Evolutionary conservation across 179 eudicot genomes (phyloP), one percentile per base, ranked within the genome.

Genomic region (Beta macrorhiza): DNA sequence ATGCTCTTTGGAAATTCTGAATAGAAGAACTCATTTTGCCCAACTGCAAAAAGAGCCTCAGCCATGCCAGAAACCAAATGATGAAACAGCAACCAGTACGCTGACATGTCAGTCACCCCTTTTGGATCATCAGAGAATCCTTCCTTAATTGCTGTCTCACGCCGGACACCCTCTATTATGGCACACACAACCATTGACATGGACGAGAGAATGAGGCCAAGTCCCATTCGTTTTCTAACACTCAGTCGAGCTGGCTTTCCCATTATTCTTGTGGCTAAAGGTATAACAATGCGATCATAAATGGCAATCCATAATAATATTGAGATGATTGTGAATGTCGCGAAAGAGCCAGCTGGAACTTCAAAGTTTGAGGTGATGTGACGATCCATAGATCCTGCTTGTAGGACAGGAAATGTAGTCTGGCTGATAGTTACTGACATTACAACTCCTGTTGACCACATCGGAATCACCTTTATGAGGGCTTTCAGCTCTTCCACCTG

Each of bases 401-500:
- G 94, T 19, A 91, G 80, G 1, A 83, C 67, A 4, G 80, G 80
- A 37, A 86, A 83, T 6, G 87, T 64, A 29, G 19, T 17, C 29
- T 87, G 89, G 52, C 78, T 75, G 16, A 79, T n/a, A 9, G 74
- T 80, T n/a, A 86, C 77, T 4, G 83, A 73, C 20, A 87, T n/a
- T 74, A 93, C 64, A 22, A 90, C 86, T 5, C 88, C 89, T 0
- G 95, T 67, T 3, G 91, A 89, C 91, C 93, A 88, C 57, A 93
- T 73, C 13, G 95, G 97, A 67, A 93, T 64, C 22, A 90, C 81
- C 67, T 83, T 87, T 22, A 93, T 62, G 1, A 93, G 75, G 9
- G 91, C 76, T 82, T 93, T 93, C 15, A 93, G 77, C 78, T 89
- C 91, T 76, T 93, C 91, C 9, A 93, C 95, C 82, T 90, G 90